Conservation (phyloP, 2,329 filamentous ascomycete genomes). For the Ceratocystis eucalypticola region DNA sequence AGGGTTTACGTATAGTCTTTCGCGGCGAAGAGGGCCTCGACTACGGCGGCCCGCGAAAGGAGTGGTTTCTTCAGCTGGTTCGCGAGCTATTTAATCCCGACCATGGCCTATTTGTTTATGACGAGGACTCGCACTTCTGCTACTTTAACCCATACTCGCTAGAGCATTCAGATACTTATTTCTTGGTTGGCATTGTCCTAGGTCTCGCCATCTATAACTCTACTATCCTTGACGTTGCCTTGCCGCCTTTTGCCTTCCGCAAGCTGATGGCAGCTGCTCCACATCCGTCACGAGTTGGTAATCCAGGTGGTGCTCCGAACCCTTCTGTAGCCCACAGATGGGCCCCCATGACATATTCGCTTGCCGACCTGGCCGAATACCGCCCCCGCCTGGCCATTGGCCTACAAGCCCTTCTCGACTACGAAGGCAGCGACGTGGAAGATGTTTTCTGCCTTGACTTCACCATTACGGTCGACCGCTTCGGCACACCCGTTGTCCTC, state of each 20-base stretch:
- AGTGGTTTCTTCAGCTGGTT: slow-evolving; percentile 84
- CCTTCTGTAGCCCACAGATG: slow-evolving; percentile 38
- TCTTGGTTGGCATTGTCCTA: slow-evolving; percentile 74
- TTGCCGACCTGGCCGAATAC: slow-evolving; percentile 74
- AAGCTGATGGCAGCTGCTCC: slow-evolving; percentile 71
- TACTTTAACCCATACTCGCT: slow-evolving; percentile 89
- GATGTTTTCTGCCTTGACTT: slow-evolving; percentile 71
- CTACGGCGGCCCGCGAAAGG: slow-evolving; percentile 76
- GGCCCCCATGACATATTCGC: slow-evolving; percentile 54
- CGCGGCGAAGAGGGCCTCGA: slow-evolving; percentile 82
- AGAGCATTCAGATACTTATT: slow-evolving; percentile 84
- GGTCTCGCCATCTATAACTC: slow-evolving; percentile 91
- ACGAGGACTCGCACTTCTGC: slow-evolving; percentile 78
- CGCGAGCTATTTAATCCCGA: slow-evolving; percentile 84
- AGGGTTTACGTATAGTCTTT: slow-evolving; percentile 74
- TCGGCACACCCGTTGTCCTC: slow-evolving; percentile 52
- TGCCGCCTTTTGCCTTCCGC: slow-evolving; percentile 80
- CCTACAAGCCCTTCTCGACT: slow-evolving; percentile 63
- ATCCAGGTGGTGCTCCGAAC: slow-evolving; percentile 22
- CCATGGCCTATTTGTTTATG: slow-evolving; percentile 84
- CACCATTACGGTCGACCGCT: slow-evolving; percentile 61
- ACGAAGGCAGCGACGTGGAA: slow-evolving; percentile 64
- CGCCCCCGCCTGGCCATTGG: slow-evolving; percentile 63
- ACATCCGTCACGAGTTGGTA: slow-evolving; percentile 35
- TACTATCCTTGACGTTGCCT: slow-evolving; percentile 75